These are phyloP conservation scores for Aspergillus pseudonomiae DNA, from an alignment of 2,329 filamentous ascomycete species.

Conservation along the genomic window DNA sequence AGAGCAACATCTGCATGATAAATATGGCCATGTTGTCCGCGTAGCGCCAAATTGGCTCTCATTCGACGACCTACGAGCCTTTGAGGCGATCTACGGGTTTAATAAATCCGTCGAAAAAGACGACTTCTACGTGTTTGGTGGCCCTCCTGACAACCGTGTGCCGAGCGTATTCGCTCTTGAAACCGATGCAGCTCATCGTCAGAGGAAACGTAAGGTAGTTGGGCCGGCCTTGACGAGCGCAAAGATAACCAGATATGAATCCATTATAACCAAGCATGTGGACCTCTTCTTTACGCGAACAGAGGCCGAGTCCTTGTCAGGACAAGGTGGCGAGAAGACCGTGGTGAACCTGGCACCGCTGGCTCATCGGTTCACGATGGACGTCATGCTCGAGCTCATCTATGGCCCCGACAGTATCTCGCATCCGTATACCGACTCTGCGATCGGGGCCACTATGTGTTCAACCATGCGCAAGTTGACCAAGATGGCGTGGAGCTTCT, in stretches of 20 bases:
- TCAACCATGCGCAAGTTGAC: constrained; percentile 11
- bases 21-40: constrained; percentile 21
- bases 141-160: constrained; percentile 1
- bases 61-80: constrained; percentile 18
- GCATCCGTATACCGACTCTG: constrained; percentile 18
- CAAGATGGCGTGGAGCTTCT: constrained; percentile 22
- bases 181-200: constrained; percentile 17
- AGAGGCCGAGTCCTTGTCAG: neutral
- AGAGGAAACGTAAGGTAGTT: constrained; percentile 19
- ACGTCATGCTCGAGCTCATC: constrained; percentile 21
- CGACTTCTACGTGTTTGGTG: constrained; percentile 22
- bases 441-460: constrained; percentile 8
- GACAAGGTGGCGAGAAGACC: neutral
- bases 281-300: constrained; percentile 14
- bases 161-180: constrained; percentile 20
- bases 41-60: constrained; percentile 25
- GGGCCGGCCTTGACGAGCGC: constrained; percentile 16
- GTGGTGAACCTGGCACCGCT: constrained; percentile 18
- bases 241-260: constrained; percentile 16
- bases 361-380: constrained; percentile 19
- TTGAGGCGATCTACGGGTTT: constrained; percentile 24
- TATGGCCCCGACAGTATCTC: constrained; percentile 17
- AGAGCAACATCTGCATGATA: constrained; percentile 20
- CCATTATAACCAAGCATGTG: constrained; percentile 19
- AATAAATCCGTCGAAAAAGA: constrained; percentile 23